Evolutionary conservation across 1,284 basidiomycete genomes (phyloP), one percentile per base, ranked within the genome.

Genomic region (Pterulicium gracile): DNA sequence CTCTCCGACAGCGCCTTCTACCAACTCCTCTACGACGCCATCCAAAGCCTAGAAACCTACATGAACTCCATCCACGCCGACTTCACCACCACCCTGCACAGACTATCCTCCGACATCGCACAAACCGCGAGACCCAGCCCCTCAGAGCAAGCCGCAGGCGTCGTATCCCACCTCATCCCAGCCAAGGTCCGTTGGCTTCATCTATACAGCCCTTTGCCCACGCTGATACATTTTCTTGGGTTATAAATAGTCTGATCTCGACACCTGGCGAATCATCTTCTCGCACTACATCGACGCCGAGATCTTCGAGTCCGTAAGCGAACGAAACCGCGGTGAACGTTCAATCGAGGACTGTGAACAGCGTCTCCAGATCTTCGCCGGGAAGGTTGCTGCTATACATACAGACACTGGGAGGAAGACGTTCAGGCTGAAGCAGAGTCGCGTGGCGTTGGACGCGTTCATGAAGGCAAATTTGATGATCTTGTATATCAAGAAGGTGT

Each of bases 251-350:
- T 69, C 64, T 18, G 94, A 98, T 56, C 64, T 98, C n/a, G 93
- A 91, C 57, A 77, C 80, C 2, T 97, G 94, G 94, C 70, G 94
- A 23, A 82, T 91, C 62, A 86, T 97, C 24, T 96, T 98, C 58
- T 77, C 81, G 43, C 65, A 95, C 1, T 97, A 95, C 66, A 70
- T 89, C 45, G 91, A 97, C 54, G 67, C 79, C 1, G 85, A 95
- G 57, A 81, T 97, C 3, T 97, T 96, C 55, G 91, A 95, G 60
- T 79, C 77, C 41, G 64, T 79, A 22, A 64, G 72, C n/a, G 93
- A 96, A 60, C 63, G 73, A 1, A 72, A 75, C 49, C 65, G 83
- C 4, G 91, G 91, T 1, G 89, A 94, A 60, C 67, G 86, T 19
- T 73, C 73, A 18, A 62, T 84, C 3, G 76, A 88, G 46, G 87